These are phyloP conservation scores for Colletotrichum sublineola DNA, from an alignment of 2,329 filamentous ascomycete species.

Conservation along the genomic window DNA sequence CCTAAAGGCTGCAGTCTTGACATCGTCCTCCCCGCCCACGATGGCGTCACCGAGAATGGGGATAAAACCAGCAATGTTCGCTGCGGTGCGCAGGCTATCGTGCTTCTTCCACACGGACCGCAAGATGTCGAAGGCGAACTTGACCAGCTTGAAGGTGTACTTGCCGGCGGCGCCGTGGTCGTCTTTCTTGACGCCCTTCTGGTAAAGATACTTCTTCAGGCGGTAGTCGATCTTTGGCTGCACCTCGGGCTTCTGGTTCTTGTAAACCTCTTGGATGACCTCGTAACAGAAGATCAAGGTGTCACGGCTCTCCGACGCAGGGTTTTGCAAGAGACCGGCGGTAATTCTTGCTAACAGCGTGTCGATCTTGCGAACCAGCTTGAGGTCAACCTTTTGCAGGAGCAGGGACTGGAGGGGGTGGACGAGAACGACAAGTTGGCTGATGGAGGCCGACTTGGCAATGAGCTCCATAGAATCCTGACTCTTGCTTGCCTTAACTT, in stretches of 20 bases:
- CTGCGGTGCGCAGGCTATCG: slow-evolving; percentile 81
- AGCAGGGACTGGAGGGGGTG: slow-evolving; percentile 83
- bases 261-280: slow-evolving; percentile 88
- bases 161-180: slow-evolving; percentile 80
- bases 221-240: slow-evolving; percentile 71
- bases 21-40: slow-evolving; percentile 87
- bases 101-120: slow-evolving; percentile 89
- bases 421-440: slow-evolving; percentile 80
- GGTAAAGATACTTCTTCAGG: slow-evolving; percentile 82
- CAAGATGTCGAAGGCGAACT: slow-evolving; percentile 89
- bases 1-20: slow-evolving; percentile 88
- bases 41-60: slow-evolving; percentile 91
- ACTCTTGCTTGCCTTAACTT: slow-evolving; percentile 98
- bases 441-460: slow-evolving; percentile 83
- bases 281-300: slow-evolving; percentile 96
- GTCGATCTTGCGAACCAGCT: slow-evolving; percentile 90
- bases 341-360: slow-evolving; percentile 87
- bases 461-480: slow-evolving; percentile 97
- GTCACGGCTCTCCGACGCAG: slow-evolving; percentile 81
- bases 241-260: slow-evolving; percentile 66
- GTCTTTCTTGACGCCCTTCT: slow-evolving; percentile 82
- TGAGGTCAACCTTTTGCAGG: slow-evolving; percentile 85
- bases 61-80: slow-evolving; percentile 87
- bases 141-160: slow-evolving; percentile 87
- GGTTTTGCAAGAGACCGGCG: slow-evolving; percentile 85